These are phyloP conservation scores for Tulasnella sp. DNA, from an alignment of 768 basidiomycete genomes.

Conservation along the genomic window DNA sequence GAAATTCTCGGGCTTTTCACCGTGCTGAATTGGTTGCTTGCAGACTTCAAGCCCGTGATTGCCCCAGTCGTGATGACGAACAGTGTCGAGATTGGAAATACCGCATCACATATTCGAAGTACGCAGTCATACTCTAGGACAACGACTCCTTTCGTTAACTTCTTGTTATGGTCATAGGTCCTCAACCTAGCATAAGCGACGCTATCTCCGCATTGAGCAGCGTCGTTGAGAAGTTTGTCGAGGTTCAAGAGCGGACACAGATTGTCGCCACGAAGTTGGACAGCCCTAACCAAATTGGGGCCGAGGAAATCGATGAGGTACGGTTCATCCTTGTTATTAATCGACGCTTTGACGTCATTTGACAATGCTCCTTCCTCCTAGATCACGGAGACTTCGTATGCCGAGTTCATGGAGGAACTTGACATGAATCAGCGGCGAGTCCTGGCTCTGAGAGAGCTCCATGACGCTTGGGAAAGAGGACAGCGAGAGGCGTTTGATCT, in stretches of 20 bases:
- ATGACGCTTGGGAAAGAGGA: conserved; percentile 33
- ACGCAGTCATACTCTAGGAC: neutral
- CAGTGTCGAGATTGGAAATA: conserved; percentile 49
- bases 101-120: conserved; percentile 29
- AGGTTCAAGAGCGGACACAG: conserved; percentile 55
- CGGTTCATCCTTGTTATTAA: conserved; percentile 23
- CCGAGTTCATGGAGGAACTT: conserved; percentile 53
- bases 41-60: conserved; percentile 51
- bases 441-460: conserved; percentile 56
- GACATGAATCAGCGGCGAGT: conserved; percentile 61
- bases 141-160: neutral
- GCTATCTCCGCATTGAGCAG: conserved; percentile 58
- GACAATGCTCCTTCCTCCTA: conserved; percentile 39
- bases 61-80: conserved; percentile 54
- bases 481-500: conserved; percentile 13
- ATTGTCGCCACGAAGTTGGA: conserved; percentile 63
- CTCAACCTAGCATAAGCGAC: conserved; percentile 69
- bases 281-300: conserved; percentile 58
- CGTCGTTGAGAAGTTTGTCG: conserved; percentile 53
- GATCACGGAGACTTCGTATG: conserved; percentile 32
- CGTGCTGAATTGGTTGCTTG: neutral
- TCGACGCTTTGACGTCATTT: neutral
- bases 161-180: conserved; percentile 38
- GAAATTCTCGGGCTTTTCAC: neutral
- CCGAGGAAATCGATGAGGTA: conserved; percentile 67